These are phyloP conservation scores for Clonostachys byssicola DNA, from an alignment of 2,329 filamentous ascomycete genomes.

Conservation along the genomic window DNA sequence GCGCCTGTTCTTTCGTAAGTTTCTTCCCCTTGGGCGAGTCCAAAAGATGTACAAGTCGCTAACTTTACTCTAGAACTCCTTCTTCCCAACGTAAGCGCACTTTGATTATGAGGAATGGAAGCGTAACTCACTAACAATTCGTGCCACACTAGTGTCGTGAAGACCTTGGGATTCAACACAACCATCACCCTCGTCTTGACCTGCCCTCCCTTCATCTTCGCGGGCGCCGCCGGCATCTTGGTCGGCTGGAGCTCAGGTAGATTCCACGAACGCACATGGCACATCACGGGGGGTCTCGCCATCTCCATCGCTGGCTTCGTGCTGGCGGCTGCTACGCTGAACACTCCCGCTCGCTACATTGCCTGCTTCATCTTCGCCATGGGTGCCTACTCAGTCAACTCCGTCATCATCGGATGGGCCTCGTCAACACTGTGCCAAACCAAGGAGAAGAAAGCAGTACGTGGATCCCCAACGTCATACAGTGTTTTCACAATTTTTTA, in stretches of 20 bases:
- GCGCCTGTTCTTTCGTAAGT: conserved; percentile 31
- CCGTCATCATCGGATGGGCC: conserved; percentile 41
- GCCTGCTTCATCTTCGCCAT: conserved; percentile 35
- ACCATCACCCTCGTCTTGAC: conserved; percentile 48
- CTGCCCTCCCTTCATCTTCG: conserved; percentile 46
- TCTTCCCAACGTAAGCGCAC: conserved; percentile 25
- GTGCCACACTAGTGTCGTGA: conserved; percentile 27
- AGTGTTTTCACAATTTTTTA: background rate
- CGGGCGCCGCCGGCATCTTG: conserved; percentile 37
- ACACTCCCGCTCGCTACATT: conserved; percentile 31
- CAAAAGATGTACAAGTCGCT: too few relatives aligned
- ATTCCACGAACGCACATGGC: conserved; percentile 43
- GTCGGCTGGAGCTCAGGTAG: conserved; percentile 45
- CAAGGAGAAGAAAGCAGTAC: conserved; percentile 41
- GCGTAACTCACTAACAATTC: too few relatives aligned
- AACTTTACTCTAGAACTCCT: conserved; percentile 24
- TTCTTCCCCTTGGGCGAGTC: too few relatives aligned
- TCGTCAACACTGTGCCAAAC: conserved; percentile 37
- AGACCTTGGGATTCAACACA: conserved; percentile 40
- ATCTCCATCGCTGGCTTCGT: conserved; percentile 36
- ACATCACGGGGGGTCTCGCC: conserved; percentile 37
- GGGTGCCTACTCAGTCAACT: conserved; percentile 39
- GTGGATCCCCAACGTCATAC: conserved; percentile 1
- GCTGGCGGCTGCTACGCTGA: conserved; percentile 27
- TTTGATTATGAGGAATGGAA: too few relatives aligned